Evolutionary conservation across 2,329 filamentous ascomycete species (phyloP), one percentile per base, ranked within the genome.

Genomic region (Talaromyces funiculosus): DNA sequence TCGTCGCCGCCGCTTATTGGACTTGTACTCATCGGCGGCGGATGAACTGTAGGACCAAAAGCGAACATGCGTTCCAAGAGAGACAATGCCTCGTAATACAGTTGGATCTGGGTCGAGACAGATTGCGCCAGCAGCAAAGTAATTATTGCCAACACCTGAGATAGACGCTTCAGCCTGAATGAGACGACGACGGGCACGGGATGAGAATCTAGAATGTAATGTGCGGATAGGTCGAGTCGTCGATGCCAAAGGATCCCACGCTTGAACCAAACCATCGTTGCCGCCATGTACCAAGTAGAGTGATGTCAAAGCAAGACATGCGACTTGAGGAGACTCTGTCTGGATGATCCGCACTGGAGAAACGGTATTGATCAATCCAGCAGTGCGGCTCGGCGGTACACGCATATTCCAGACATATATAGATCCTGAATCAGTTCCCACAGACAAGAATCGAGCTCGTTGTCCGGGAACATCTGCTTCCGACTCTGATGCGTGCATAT

Each of bases 11-110:
- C 92, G 88, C 75, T 95, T 96, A 64, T 84, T 89, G 60, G 86
- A 86, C 55, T 88, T 84, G 62, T 88, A 85, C 63, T 91, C 86
- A 67, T 89, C 87, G 0, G 88, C 88, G 9, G 83, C 83, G 24
- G 83, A 83, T n/a, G 92, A 93, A 72, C 90, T 95, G 72, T 95
- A 97, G 3, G 90, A 87, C 94, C 94, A 99, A 73, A 92, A 97
- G 12, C 91, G 89, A 18, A 99, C 77, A 68, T 93, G 89, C 0
- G 89, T 90, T 10, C 94, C 94, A 55, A 96, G 86, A 0, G 92
- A 89, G 1, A 97, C 87, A 63, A 96, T 86, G 5, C 94, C 94
- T 37, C 93, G 87, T 14, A 99, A 82, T 0, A 89, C 81, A 0
- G 91, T 92, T 24, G 94, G 85, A 68, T 97, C 91, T 0, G 93